These are phyloP conservation scores for Trichoderma brevicompactum DNA, from an alignment of 2,329 filamentous ascomycete genomes.

Conservation along the genomic window DNA sequence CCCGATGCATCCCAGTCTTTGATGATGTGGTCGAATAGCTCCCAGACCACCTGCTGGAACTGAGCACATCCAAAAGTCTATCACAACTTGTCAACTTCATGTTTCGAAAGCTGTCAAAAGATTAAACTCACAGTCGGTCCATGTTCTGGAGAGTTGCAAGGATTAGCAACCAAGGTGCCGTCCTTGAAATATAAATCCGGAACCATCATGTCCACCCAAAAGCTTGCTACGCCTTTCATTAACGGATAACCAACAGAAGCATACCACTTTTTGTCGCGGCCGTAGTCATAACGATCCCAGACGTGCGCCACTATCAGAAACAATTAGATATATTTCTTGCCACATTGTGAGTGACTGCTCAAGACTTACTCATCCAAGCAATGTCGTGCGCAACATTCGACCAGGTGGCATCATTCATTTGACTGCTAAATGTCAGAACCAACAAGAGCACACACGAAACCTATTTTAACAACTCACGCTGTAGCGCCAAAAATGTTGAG, in stretches of 20 bases:
- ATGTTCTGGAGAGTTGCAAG: slow-evolving; percentile 62
- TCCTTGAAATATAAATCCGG: slow-evolving; percentile 55
- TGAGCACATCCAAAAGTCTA: slow-evolving; percentile 58
- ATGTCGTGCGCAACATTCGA: slow-evolving; percentile 22
- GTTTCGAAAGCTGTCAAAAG: rapidly evolving
- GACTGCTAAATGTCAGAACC: slow-evolving; percentile 14
- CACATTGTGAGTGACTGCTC: rapidly evolving
- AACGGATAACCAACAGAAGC: slow-evolving; percentile 55
- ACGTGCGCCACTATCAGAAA: slow-evolving; percentile 53
- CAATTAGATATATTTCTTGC: not conserved
- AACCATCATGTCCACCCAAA: slow-evolving; percentile 60
- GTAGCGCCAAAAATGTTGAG: slow-evolving; percentile 64
- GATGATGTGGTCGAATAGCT: slow-evolving; percentile 48
- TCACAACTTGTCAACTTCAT: not conserved
- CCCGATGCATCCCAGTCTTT: slow-evolving; percentile 33
- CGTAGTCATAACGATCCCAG: slow-evolving; percentile 61
- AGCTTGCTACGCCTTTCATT: slow-evolving; percentile 56
- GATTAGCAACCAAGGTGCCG: slow-evolving; percentile 58
- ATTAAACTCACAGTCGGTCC: slow-evolving; percentile 46
- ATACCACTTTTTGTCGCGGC: slow-evolving; percentile 53
- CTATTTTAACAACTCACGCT: slow-evolving; percentile 31
- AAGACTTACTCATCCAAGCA: slow-evolving; percentile 44
- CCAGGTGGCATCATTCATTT: slow-evolving; percentile 22
- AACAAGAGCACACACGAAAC: not conserved
- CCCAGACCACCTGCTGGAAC: slow-evolving; percentile 56